Conservation (phyloP, 352 stramenopile genomes). For the Aphanomyces astaci region DNA sequence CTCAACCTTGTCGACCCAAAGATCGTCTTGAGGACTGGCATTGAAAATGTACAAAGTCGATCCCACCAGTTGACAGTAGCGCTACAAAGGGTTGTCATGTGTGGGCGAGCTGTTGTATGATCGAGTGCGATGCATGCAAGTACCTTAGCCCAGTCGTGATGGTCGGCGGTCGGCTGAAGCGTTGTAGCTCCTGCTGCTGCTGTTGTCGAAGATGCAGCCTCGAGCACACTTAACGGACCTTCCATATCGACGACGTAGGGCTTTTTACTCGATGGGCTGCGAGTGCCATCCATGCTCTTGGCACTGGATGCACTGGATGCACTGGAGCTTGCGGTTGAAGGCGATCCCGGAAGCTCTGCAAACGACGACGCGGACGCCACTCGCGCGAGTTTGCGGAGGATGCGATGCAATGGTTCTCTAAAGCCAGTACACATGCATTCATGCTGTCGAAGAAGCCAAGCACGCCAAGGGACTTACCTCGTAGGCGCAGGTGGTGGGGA, state of each 20-base stretch:
- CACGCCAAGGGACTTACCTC: no score
- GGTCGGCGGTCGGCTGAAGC: neutral
- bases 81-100: no score
- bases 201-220: neutral
- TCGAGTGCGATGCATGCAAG: neutral
- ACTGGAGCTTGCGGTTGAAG: neutral
- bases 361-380: neutral
- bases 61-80: slow-evolving; percentile 6
- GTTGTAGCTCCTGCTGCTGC: neutral
- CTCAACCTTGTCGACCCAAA: neutral
- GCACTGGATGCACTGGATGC: neutral
- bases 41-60: slow-evolving; percentile 16
- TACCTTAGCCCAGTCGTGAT: slow-evolving; percentile 18
- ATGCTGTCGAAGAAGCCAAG: no score
- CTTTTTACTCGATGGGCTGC: neutral
- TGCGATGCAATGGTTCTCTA: neutral
- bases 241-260: neutral
- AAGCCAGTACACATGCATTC: no score
- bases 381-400: neutral
- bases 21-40: neutral
- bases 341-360: neutral
- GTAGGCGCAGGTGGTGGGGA: neutral
- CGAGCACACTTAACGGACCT: neutral
- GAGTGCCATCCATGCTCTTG: neutral
- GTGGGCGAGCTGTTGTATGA: neutral